Conservation (phyloP, 176 grass and related monocot species). For the Avena eriantha region DNA sequence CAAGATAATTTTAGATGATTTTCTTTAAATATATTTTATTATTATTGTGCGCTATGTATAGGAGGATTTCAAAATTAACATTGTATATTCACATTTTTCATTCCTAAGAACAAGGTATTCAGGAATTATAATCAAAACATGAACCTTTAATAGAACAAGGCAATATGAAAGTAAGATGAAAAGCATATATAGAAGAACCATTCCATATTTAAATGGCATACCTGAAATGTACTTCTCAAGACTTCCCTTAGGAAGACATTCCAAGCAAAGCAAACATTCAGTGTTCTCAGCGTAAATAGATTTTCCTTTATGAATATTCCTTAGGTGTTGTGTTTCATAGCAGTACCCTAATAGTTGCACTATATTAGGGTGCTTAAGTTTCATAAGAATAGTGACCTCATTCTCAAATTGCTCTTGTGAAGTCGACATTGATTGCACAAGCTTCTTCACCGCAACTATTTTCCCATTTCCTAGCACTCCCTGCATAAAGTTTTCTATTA, state of each 20-base stretch:
- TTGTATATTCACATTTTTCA: background rate
- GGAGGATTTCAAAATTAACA: background rate
- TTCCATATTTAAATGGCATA: background rate
- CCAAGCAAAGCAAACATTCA: background rate
- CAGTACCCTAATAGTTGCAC: background rate
- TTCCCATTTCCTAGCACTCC: background rate
- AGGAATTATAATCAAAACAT: background rate
- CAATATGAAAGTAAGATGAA: accelerated
- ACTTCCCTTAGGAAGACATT: background rate
- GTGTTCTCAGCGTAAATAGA: background rate
- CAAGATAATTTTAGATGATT: too few species aligned
- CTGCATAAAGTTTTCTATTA: background rate
- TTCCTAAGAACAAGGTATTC: background rate
- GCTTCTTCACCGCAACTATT: background rate
- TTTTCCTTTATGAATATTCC: background rate
- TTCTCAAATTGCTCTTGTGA: background rate
- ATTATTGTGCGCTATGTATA: background rate
- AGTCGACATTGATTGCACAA: background rate
- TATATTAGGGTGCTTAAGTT: background rate
- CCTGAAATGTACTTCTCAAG: background rate
- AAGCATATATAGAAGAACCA: background rate
- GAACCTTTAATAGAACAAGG: too few species aligned
- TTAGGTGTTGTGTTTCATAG: background rate
- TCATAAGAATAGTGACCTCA: background rate
- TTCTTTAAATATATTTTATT: background rate